Evolutionary conservation across 2,329 filamentous ascomycete species (phyloP), one percentile per base, ranked within the genome.

Genomic region (Chrysoporthe cubensis): DNA sequence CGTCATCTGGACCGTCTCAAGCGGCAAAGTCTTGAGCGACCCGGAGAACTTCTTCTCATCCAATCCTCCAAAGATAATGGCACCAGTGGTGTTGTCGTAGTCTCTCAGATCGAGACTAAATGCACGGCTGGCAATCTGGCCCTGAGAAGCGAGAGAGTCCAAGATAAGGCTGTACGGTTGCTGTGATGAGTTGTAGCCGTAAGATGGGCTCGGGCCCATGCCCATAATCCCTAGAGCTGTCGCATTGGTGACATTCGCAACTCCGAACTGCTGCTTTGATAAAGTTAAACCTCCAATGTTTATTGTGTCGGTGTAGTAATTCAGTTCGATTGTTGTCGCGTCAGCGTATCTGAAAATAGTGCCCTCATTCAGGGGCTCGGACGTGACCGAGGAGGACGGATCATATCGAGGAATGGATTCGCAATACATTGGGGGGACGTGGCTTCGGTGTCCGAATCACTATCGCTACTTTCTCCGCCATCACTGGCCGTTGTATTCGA

Each of bases 21-120:
- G 43, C 6, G 70, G 70, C 14, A 71, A 61, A 50, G 67, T 66
- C 26, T 60, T 56, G 2, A 72, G 68, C 6, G 66, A 32, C 4
- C 66, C 69, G 11, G 32, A n/a, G 43, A 65, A 69, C 57, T 64
- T 70, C 34, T 64, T 65, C 34, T 61, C 32, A 44, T 69, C 63
- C 21, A 70, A 0, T 4, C 63, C 63, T 4, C 69, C 69, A 56
- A 70, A 69, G 18, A 70, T 59, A 2, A 70, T 56, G 37, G 66
- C 66, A 13, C 68, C 66, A 14, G 66, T 59, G 9, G 32, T 46
- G 26, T 60, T 21, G 16, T 67, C 42, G 32, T 48, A 61, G 11
- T 64, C 34, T 26, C 42, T 44, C 32, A 64, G 65, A 14, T 67
- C 34, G 3, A 68, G 64, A 37, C 63, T 66, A 43, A 68, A 66